A percentile compares a stretch with the other conserved stretches of the same genome.
Evolutionary conservation across 2,329 filamentous ascomycete species (phyloP).

Genomic region (Furcasterigmium furcatum): DNA sequence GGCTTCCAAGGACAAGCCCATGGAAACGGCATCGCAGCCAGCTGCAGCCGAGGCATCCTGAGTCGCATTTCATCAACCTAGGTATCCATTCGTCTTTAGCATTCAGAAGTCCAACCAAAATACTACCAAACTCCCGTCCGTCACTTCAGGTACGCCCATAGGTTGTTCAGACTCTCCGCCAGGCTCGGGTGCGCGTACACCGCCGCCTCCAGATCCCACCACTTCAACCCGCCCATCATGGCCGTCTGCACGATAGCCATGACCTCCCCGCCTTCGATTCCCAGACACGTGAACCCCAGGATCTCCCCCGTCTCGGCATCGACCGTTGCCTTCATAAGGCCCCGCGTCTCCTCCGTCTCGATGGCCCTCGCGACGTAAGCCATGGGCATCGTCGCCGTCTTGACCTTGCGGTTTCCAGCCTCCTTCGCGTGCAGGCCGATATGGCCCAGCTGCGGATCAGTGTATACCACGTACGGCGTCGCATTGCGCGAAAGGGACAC

Average conservation of each 20-base stretch:
- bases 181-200: slow-evolving; percentile 48
- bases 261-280: slow-evolving; percentile 48
- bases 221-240: slow-evolving; percentile 44
- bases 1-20: slow-evolving; percentile 21
- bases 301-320: slow-evolving; percentile 45
- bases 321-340: slow-evolving; percentile 49
- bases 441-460: slow-evolving; percentile 50
- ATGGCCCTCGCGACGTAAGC: slow-evolving; percentile 44
- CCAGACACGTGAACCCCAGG: slow-evolving; percentile 48
- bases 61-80: neutral
- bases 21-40: neutral
- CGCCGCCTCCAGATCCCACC: slow-evolving; percentile 39
- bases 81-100: no score
- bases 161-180: slow-evolving; percentile 48
- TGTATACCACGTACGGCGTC: slow-evolving; percentile 48
- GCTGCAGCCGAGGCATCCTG: slow-evolving; percentile 2
- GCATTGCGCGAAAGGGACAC: slow-evolving; percentile 26
- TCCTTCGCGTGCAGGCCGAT: slow-evolving; percentile 44
- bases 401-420: slow-evolving; percentile 24
- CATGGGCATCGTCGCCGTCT: slow-evolving; percentile 49
- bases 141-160: slow-evolving; percentile 40
- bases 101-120: no score
- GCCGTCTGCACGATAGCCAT: slow-evolving; percentile 51
- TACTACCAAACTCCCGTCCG: neutral
- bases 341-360: slow-evolving; percentile 47